phyloP scores from a whole-genome alignment of 2,329 filamentous ascomycete species.

The Exophiala dermatitidis region DNA sequence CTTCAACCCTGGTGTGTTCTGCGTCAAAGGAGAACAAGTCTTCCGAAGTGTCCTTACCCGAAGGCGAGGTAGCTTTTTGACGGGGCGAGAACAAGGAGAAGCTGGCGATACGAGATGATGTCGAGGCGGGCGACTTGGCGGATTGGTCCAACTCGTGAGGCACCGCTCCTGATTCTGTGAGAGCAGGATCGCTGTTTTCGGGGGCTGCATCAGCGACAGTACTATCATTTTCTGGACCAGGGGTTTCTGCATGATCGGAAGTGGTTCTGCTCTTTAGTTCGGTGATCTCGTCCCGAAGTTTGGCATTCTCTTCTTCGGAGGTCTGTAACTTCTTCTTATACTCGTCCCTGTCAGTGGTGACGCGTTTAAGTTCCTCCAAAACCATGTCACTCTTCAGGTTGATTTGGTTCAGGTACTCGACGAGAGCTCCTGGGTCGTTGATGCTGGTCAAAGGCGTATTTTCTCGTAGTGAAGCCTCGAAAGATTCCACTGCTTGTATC shows the following conservation, averaged over 20 bases:
- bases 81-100: constrained; percentile 37
- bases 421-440: constrained; percentile 70
- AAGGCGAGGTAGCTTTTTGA: constrained; percentile 30
- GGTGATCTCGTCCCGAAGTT: constrained; percentile 58
- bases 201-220: not conserved
- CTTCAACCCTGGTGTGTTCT: constrained; percentile 74
- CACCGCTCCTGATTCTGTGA: constrained; percentile 15
- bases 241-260: constrained; percentile 29
- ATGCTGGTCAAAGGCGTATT: constrained; percentile 89
- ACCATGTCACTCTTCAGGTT: constrained; percentile 86
- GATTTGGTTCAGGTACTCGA: constrained; percentile 84
- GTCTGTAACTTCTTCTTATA: constrained; percentile 70
- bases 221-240: constrained; percentile 1
- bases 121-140: constrained; percentile 32
- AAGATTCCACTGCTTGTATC: constrained; percentile 81
- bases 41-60: constrained; percentile 43
- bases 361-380: constrained; percentile 82
- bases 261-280: constrained; percentile 40
- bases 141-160: constrained; percentile 4
- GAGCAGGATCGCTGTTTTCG: not conserved
- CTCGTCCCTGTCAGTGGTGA: constrained; percentile 73
- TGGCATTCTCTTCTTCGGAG: constrained; percentile 55
- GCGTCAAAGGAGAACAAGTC: constrained; percentile 91
- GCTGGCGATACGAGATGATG: constrained; percentile 33
- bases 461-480: constrained; percentile 84